Evolutionary conservation across 2,329 filamentous ascomycete genomes (phyloP).

Genomic region (Cladosporium sp.): DNA sequence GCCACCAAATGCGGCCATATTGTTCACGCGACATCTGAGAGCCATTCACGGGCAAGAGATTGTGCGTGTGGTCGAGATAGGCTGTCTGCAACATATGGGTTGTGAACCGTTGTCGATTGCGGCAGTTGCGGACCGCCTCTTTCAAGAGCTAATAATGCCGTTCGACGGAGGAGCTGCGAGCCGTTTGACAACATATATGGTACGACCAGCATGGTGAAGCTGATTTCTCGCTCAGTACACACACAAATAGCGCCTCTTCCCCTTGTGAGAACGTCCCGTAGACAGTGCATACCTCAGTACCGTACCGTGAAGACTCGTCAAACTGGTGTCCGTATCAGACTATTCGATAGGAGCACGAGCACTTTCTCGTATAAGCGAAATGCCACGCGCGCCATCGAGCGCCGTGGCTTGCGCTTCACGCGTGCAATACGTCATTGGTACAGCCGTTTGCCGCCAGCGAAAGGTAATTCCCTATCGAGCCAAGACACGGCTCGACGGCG

Average conservation of each 20-base stretch:
- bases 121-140: background rate
- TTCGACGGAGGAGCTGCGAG: background rate
- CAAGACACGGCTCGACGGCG: constrained; percentile 3
- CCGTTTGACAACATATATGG: background rate
- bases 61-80: background rate
- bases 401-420: background rate
- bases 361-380: background rate
- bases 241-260: too few relatives aligned
- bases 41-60: background rate
- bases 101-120: background rate
- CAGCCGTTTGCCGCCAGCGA: background rate
- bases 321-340: background rate
- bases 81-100: background rate
- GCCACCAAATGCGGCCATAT: background rate
- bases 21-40: background rate
- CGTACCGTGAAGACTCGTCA: too few relatives aligned
- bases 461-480: background rate
- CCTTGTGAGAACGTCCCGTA: too few relatives aligned
- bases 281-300: background rate
- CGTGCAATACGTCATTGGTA: constrained; percentile 2
- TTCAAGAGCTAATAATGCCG: background rate
- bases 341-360: background rate
- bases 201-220: background rate
- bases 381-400: constrained; percentile 2
- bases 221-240: background rate